Percentiles rank a stretch among this genome's conserved stretches.
These are phyloP conservation scores for Polysphondylium violaceum DNA, from an alignment of 78 protist genomes.

Conservation along the genomic window DNA sequence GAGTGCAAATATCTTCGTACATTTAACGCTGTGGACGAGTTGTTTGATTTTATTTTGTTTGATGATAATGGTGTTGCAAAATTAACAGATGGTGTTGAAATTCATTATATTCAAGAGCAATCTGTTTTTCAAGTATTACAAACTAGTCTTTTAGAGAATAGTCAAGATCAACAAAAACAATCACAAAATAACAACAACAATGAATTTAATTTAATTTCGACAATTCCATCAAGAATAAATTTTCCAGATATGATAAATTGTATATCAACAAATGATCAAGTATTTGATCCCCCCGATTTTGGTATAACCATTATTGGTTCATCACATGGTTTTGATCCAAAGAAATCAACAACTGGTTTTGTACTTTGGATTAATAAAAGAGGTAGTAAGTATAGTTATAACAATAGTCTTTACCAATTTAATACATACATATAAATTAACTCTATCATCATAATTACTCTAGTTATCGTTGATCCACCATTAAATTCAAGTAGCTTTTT, in stretches of 20 bases:
- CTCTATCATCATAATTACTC: neutral
- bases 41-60: constrained; percentile 58
- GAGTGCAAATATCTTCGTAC: constrained; percentile 74
- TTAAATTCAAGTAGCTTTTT: constrained; percentile 67
- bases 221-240: constrained; percentile 33
- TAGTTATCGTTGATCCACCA: constrained; percentile 89
- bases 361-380: constrained; percentile 84
- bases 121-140: constrained; percentile 39
- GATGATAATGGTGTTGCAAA: constrained; percentile 60
- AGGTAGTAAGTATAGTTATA: constrained; percentile 80
- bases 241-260: constrained; percentile 56
- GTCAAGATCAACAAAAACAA: neutral
- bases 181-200: neutral
- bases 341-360: constrained; percentile 86
- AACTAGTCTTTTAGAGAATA: neutral
- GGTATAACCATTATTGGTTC: constrained; percentile 86
- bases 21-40: constrained; percentile 56
- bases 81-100: constrained; percentile 43
- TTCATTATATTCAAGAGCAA: constrained; percentile 26
- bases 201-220: neutral
- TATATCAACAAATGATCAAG: constrained; percentile 26
- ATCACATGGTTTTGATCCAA: constrained; percentile 84
- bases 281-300: constrained; percentile 86
- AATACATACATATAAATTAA: neutral
- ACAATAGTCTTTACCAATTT: neutral